Conservation (phyloP, 371 early-diverging fungal genomes). For the Zancudomyces culisetae region DNA sequence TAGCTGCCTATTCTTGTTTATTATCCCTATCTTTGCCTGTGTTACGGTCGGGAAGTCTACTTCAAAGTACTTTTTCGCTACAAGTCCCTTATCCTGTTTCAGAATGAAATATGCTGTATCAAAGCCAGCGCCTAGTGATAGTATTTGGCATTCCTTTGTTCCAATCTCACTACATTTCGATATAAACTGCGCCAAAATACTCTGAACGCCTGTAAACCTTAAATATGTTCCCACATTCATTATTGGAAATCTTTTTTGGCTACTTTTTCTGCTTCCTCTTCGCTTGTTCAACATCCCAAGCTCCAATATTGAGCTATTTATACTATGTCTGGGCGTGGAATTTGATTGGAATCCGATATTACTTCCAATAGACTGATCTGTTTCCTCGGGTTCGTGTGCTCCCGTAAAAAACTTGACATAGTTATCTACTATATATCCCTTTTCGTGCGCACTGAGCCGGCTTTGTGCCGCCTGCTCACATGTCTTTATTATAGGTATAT, state of each 20-base stretch:
- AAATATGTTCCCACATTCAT: constrained; percentile 78
- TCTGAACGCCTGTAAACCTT: constrained; percentile 46
- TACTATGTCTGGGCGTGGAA: too few relatives aligned
- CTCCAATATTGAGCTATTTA: too few relatives aligned
- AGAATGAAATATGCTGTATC: constrained; percentile 81
- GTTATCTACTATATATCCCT: constrained; percentile 65
- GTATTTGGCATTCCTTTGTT: constrained; percentile 41
- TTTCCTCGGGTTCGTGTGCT: too few relatives aligned
- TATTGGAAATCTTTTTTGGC: constrained; percentile 58
- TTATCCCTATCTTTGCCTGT: constrained; percentile 44
- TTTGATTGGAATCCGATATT: too few relatives aligned
- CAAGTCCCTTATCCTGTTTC: constrained; percentile 29
- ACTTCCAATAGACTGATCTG: too few relatives aligned
- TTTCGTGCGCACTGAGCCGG: constrained; percentile 42
- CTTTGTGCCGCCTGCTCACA: constrained; percentile 1
- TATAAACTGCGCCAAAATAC: constrained; percentile 39
- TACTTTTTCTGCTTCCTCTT: too few relatives aligned
- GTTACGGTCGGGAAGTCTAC: constrained; percentile 83
- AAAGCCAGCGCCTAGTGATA: constrained; percentile 75
- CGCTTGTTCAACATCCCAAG: too few relatives aligned
- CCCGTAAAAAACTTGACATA: constrained; percentile 58
- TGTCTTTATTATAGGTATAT: constrained; percentile 1
- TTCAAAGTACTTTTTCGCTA: constrained; percentile 50
- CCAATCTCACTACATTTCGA: constrained; percentile 7
- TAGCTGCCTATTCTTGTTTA: constrained; percentile 37